Evolutionary conservation across 257 asterid genomes (phyloP).

Genomic region (Solanum lycopersicoides): DNA sequence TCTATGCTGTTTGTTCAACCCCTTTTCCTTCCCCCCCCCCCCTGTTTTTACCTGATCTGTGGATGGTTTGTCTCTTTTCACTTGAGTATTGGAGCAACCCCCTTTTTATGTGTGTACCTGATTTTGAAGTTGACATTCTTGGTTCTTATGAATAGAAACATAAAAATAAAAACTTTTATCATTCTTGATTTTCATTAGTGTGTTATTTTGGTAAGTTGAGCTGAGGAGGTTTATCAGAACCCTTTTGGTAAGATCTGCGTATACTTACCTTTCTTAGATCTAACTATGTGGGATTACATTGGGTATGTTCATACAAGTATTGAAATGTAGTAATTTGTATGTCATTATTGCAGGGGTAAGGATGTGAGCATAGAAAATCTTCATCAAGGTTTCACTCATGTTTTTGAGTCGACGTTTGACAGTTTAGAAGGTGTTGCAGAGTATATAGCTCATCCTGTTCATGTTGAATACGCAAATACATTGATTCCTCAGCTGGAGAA

Average conservation of each 20-base stretch:
- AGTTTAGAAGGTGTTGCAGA: slow-evolving; percentile 71
- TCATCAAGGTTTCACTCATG: slow-evolving; percentile 87
- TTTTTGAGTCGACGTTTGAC: slow-evolving; percentile 77
- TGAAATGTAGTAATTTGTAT: background rate
- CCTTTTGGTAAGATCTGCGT: background rate
- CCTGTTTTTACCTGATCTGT: no score
- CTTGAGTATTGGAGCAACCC: background rate
- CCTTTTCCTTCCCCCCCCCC: no score
- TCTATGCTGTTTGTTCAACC: no score
- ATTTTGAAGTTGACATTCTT: background rate
- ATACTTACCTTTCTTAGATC: background rate
- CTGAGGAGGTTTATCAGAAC: background rate
- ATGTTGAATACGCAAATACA: slow-evolving; percentile 40
- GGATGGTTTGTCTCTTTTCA: background rate
- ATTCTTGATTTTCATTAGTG: background rate
- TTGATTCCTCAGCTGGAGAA: slow-evolving; percentile 57
- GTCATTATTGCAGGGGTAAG: slow-evolving; percentile 49
- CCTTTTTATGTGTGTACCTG: background rate
- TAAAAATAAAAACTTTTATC: background rate
- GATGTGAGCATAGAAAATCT: slow-evolving; percentile 67
- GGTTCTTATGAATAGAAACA: background rate
- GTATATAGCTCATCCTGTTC: slow-evolving; percentile 52
- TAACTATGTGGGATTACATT: background rate
- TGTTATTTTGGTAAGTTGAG: background rate
- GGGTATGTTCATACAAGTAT: background rate